phyloP scores from a whole-genome alignment of 108 stramenopile genomes.

The Conticribra weissflogii region DNA sequence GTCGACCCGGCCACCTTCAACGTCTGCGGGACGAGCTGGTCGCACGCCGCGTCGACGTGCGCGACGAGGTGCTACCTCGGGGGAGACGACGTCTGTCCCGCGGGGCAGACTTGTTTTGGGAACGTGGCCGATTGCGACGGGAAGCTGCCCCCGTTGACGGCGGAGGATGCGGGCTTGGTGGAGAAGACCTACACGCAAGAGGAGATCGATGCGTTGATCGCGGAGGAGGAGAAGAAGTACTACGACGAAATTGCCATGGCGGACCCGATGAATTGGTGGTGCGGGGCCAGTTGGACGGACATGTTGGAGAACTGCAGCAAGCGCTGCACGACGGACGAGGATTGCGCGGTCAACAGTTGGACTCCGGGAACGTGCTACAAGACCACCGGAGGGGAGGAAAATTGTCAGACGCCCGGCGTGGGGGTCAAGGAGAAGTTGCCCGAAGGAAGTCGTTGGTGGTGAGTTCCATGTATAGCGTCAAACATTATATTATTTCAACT shows the following conservation, averaged over 20 bases:
- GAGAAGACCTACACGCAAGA: constrained; percentile 33
- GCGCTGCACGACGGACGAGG: constrained; percentile 31
- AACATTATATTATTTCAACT: too few species aligned
- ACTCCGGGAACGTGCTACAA: constrained; percentile 28
- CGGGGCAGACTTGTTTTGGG: constrained; percentile 36
- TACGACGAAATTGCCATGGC: constrained; percentile 36
- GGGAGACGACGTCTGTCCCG: constrained; percentile 30
- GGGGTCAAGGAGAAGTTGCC: constrained; percentile 17
- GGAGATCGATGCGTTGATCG: constrained; percentile 30
- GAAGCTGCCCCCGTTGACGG: constrained; percentile 36
- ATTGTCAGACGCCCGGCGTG: constrained; percentile 37
- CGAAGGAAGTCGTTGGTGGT: too few species aligned
- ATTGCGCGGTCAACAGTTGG: constrained; percentile 35
- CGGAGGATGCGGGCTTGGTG: constrained; percentile 35
- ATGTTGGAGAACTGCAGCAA: constrained; percentile 46
- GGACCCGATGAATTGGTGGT: constrained; percentile 48
- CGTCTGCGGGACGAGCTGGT: constrained; percentile 35
- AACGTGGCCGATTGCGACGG: constrained; percentile 36
- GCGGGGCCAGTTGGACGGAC: constrained; percentile 32
- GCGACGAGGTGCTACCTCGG: constrained; percentile 38
- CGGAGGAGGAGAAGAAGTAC: constrained; percentile 18
- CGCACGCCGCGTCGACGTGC: constrained; percentile 29
- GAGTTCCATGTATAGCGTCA: too few species aligned
- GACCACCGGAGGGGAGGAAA: constrained; percentile 40
- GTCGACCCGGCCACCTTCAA: constrained; percentile 42